phyloP scores from a whole-genome alignment of 495 filamentous ascomycete species.

The Clavariopsis aquatica region DNA sequence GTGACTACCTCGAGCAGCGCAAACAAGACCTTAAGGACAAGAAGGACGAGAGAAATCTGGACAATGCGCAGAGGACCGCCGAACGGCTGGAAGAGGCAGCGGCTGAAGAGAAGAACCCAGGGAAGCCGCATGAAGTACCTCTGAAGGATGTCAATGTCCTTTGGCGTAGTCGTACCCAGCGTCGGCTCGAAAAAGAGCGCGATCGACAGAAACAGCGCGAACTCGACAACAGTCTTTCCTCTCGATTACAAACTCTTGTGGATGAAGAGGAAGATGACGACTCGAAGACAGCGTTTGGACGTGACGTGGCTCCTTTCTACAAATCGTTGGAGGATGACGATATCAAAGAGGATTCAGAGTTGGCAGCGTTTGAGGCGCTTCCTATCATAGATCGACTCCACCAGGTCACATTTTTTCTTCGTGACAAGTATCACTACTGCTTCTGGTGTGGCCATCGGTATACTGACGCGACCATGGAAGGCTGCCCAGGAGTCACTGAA shows the following conservation, averaged over 20 bases:
- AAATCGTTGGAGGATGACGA: slow-evolving; percentile 62
- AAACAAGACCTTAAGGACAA: slow-evolving; percentile 70
- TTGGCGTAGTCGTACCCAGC: slow-evolving; percentile 72
- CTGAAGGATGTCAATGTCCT: slow-evolving; percentile 70
- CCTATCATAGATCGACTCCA: slow-evolving; percentile 63
- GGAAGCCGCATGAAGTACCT: slow-evolving; percentile 38
- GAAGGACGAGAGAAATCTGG: slow-evolving; percentile 64
- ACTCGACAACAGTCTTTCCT: slow-evolving; percentile 53
- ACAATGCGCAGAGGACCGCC: slow-evolving; percentile 77
- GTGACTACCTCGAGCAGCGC: slow-evolving; percentile 74
- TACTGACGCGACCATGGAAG: slow-evolving; percentile 68
- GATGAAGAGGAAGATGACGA: slow-evolving; percentile 58
- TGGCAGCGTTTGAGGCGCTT: slow-evolving; percentile 79
- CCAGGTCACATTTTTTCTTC: slow-evolving; percentile 65
- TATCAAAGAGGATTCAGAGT: slow-evolving; percentile 79
- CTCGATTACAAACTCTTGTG: slow-evolving; percentile 55
- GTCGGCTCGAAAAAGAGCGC: slow-evolving; percentile 69
- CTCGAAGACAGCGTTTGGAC: slow-evolving; percentile 58
- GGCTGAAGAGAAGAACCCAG: slow-evolving; percentile 12
- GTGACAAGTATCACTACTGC: slow-evolving; percentile 76
- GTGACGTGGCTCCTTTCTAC: slow-evolving; percentile 51
- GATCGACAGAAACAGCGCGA: slow-evolving; percentile 66
- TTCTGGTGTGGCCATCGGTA: slow-evolving; percentile 95
- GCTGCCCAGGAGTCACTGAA: slow-evolving; percentile 86
- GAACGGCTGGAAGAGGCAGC: slow-evolving; percentile 67